These are phyloP conservation scores for Corymbia citriodora DNA, from an alignment of 441 rosid species.

Conservation along the genomic window DNA sequence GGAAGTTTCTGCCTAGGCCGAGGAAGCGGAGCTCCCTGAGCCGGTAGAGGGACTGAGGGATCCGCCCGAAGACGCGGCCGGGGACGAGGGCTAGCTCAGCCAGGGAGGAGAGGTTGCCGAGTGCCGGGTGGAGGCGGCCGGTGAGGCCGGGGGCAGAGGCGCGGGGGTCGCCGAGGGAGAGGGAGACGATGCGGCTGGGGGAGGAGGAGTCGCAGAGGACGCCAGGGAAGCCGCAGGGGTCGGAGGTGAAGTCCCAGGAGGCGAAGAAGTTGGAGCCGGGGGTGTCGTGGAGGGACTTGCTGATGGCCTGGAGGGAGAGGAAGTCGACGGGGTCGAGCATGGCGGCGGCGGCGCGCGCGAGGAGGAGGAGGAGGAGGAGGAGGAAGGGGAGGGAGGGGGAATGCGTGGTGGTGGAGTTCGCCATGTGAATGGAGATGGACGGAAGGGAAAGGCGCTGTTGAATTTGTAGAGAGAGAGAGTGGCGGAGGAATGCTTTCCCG, in stretches of 20 bases:
- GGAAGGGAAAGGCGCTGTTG: neutral
- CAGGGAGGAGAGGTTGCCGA: neutral
- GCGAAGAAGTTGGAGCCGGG: slow-evolving; percentile 5
- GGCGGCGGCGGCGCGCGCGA: neutral
- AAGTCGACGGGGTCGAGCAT: slow-evolving; percentile 6
- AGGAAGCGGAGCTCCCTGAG: neutral
- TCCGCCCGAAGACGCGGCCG: neutral
- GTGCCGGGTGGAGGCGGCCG: neutral
- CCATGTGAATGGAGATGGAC: neutral
- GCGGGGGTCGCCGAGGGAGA: neutral
- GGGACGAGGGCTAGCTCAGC: neutral
- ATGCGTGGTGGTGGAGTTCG: neutral
- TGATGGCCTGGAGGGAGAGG: neutral
- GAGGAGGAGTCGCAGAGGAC: neutral
- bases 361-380: neutral
- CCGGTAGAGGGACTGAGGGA: neutral
- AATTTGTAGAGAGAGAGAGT: neutral
- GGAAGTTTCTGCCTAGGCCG: slow-evolving; percentile 39
- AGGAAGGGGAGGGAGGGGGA: neutral
- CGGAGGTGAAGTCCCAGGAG: slow-evolving; percentile 6
- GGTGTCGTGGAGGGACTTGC: neutral
- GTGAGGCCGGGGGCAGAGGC: neutral
- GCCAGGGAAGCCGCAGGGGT: slow-evolving; percentile 4
- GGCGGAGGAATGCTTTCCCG: neutral
- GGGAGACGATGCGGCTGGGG: neutral